Conservation (phyloP, 192 early-diverging fungal species). For the Coemansia pectinata region DNA sequence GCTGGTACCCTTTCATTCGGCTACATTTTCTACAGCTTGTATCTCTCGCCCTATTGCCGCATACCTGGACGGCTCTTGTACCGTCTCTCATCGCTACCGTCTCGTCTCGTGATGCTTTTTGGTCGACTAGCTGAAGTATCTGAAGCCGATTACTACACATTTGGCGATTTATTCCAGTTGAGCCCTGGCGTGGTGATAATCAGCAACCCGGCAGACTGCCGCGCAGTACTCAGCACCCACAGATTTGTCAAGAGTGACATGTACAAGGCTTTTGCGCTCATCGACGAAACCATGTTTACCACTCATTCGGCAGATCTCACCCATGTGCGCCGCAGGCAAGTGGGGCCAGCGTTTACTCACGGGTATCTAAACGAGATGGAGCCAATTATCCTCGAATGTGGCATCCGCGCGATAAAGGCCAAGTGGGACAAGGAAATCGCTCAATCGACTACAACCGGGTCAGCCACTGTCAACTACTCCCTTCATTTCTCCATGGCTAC, state of each 20-base stretch:
- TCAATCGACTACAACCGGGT: not conserved
- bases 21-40: conserved; percentile 15
- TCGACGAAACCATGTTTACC: conserved; percentile 27
- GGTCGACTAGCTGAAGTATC: conserved; percentile 14
- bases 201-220: conserved; percentile 26
- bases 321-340: conserved; percentile 16
- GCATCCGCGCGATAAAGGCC: conserved; percentile 17
- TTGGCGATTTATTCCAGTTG: conserved; percentile 36
- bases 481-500: conserved; percentile 25
- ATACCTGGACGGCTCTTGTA: conserved; percentile 14
- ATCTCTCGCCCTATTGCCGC: conserved; percentile 21
- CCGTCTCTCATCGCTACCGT: conserved; percentile 6
- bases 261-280: conserved; percentile 26
- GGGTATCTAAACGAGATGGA: conserved; percentile 30
- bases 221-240: conserved; percentile 20
- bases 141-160: conserved; percentile 20
- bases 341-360: conserved; percentile 33
- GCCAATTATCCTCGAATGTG: conserved; percentile 31
- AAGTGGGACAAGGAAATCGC: conserved; percentile 29
- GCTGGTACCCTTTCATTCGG: not conserved
- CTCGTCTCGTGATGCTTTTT: not conserved
- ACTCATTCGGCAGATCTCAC: conserved; percentile 23
- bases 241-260: conserved; percentile 27
- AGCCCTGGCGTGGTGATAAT: conserved; percentile 29
- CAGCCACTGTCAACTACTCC: conserved; percentile 20